Percentiles rank a stretch among this genome's conserved stretches.
Conservation (phyloP, 108 stramenopile species). For the Cyclotella atomus region DNA sequence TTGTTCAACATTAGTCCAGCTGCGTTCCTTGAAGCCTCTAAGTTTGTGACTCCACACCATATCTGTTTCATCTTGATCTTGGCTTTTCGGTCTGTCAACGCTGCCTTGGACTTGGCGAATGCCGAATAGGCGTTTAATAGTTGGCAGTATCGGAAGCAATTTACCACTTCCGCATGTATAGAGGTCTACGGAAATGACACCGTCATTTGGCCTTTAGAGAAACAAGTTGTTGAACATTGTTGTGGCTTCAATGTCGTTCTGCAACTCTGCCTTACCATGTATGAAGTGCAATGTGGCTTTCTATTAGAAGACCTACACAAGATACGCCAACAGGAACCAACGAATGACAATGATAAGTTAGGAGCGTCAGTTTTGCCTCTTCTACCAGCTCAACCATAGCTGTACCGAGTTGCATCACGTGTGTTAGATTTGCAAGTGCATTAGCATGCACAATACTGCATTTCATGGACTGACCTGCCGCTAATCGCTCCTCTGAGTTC, state of each 20-base stretch:
- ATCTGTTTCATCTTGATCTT: no score
- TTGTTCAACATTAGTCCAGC: slow-evolving; percentile 6
- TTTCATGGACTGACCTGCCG: background rate
- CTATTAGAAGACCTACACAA: slow-evolving; percentile 72
- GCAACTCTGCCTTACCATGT: background rate
- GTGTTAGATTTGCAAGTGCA: background rate
- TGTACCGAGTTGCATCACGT: background rate
- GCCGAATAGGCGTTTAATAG: slow-evolving; percentile 60
- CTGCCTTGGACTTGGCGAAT: slow-evolving; percentile 14
- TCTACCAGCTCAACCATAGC: slow-evolving; percentile 71
- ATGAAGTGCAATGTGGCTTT: slow-evolving; percentile 37
- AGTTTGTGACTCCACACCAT: slow-evolving; percentile 68
- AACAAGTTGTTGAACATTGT: background rate
- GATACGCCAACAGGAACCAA: slow-evolving; percentile 71
- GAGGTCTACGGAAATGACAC: slow-evolving; percentile 79
- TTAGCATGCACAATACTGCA: background rate
- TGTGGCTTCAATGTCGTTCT: background rate
- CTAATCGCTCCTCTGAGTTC: slow-evolving; percentile 67
- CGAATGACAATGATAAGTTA: slow-evolving; percentile 82
- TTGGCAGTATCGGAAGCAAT: slow-evolving; percentile 64
- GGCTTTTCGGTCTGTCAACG: no score
- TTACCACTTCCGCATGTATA: slow-evolving; percentile 64
- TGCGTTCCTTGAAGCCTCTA: slow-evolving; percentile 57
- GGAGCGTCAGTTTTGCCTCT: slow-evolving; percentile 59
- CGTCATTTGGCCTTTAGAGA: slow-evolving; percentile 73